Evolutionary conservation across 2,329 filamentous ascomycete genomes (phyloP), one percentile per base, ranked within the genome.

Genomic region (Fusarium aywerte): DNA sequence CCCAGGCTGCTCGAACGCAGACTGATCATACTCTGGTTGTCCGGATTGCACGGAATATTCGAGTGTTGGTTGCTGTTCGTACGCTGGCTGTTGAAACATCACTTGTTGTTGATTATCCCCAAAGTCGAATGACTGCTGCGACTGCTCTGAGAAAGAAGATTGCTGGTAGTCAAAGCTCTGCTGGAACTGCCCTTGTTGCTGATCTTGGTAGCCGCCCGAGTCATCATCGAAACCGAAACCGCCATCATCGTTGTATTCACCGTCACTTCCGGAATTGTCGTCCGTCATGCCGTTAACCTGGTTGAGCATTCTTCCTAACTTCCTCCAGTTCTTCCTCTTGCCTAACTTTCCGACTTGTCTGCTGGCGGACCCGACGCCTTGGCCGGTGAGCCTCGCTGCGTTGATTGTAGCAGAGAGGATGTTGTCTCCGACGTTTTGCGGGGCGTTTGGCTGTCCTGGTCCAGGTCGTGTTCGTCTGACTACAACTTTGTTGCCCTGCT

Each of bases 301-400:
- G 4, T 39, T 67, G 15, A 65, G 40, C 39, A 69, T 55, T 4
- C 64, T 59, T 1, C 67, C 67, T 48, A 74, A 47, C 40, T 71
- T 70, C 4, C 58, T 72, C 56, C 72, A 49, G 15, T 73, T 74
- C 63, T 73, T 71, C 32, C 55, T 71, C 50, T 67, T 74, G 5
- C 73, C 73, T 2, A 75, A 50, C 42, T 73, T 74, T 3, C 70
- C 73, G 20, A 75, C 65, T 16, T 73, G 66, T 15, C 66, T 58
- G 7, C 66, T 69, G 7, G 66, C 66, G 10, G 55, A 55, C 23
- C 67, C 66, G 10, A 69, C 66, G 1, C 66, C 66, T 10, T 67
- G 62, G 1, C 66, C 66, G 1, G 69, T 72, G 5, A 72, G 59
- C 5, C 64, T 60, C 1, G 69, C 68, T 0, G 69, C 71, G 2